Evolutionary conservation across 495 filamentous ascomycete species (phyloP).

Genomic region (Neurospora sp.): DNA sequence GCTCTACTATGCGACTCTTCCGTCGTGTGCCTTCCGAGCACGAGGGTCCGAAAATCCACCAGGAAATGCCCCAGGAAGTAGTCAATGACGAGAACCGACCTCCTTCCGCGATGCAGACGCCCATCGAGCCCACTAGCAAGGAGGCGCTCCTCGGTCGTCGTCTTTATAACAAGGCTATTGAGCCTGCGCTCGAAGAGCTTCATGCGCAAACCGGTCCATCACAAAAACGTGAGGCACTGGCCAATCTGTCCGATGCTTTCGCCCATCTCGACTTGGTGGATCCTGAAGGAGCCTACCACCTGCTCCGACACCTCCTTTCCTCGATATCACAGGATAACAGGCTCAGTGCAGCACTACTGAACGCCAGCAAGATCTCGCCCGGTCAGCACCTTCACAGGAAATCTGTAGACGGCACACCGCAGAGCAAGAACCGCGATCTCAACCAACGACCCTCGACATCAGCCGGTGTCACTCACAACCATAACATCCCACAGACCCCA

Average conservation of each 20-base stretch:
- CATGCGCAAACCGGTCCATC: constrained; percentile 67
- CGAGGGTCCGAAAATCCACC: constrained; percentile 12
- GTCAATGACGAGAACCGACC: constrained; percentile 33
- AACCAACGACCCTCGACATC: neutral
- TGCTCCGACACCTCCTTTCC: constrained; percentile 58
- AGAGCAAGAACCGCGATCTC: constrained; percentile 17
- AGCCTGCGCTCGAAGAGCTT: constrained; percentile 71
- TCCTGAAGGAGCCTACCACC: constrained; percentile 80
- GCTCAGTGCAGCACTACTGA: constrained; percentile 28
- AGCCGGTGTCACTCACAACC: neutral
- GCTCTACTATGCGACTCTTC: constrained; percentile 82
- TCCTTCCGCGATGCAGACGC: constrained; percentile 18
- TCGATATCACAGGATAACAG: constrained; percentile 32
- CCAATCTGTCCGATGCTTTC: constrained; percentile 72
- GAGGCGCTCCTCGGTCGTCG: constrained; percentile 71
- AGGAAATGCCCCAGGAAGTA: constrained; percentile 6
- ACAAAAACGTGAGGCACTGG: constrained; percentile 70
- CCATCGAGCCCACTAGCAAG: constrained; percentile 53
- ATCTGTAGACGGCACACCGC: constrained; percentile 23
- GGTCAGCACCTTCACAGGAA: constrained; percentile 6
- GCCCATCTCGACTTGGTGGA: constrained; percentile 75
- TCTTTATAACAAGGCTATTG: constrained; percentile 68
- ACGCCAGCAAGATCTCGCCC: constrained; percentile 2
- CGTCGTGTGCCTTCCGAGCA: constrained; percentile 69
- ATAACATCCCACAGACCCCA: neutral